Base-by-base conservation (phyloP, 1,284 basidiomycete species). In the Ganoderma lingzhi region DNA sequence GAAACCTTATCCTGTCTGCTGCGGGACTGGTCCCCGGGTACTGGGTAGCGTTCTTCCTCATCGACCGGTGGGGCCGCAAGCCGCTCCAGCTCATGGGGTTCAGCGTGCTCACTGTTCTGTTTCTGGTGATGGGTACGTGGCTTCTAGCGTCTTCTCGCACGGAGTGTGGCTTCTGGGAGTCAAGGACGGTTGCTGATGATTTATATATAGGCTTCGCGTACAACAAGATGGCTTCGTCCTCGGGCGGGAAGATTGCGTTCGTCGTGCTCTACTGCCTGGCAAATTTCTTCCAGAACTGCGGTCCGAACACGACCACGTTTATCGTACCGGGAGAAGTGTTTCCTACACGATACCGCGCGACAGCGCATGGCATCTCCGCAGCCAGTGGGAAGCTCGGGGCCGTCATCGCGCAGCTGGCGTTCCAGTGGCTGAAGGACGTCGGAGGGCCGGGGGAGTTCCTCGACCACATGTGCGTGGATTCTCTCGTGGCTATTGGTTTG, bases 281-380 rank as follows among this genome's bases (percentile, higher is more conserved):
- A 71, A 89, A 91, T 78, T 90, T 91, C 83, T 91, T 90, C 86
- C 87, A 91, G 82, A 91, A 91, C 80, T 92, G 91, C 77, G 93
- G 94, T 0, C 91, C 94, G 63, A 96, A 95, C 81, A 88, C 89
- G 0, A 96, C 93, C 0, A 96, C 94, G 3, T 96, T 90, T 79
- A 78, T 96, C 74, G 85, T 96, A 44, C 95, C 95, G 9, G 93
- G 93, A 67, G 94, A 96, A 80, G 88, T 85, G 37, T 96, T 96
- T 90, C 94, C 95, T 2, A 96, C 95, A 2, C 90, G 94, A 59
- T 95, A 95, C 82, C 87, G 94, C 63, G 93, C 92, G 0, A 95
- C 93, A 6, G 91, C 88, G 2, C 93, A 96, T 80, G 94, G 94
- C 80, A 95, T 96, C 78, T 92, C 91, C 23, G 95, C 94, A 23